Base-by-base conservation (phyloP, 345 rosid genomes). In the Arabis hirsuta region DNA sequence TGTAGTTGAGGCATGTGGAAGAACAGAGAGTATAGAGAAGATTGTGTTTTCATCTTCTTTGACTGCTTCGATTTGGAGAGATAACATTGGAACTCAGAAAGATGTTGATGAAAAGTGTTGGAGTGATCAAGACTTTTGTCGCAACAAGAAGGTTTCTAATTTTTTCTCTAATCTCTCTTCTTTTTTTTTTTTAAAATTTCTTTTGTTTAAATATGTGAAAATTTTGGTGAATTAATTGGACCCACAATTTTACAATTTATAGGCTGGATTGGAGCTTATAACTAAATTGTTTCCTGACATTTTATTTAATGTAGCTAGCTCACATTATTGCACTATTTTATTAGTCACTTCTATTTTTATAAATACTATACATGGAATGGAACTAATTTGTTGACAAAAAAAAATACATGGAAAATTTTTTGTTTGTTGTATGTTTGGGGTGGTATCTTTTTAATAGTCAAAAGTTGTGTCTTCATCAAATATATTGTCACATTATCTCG, bases 41-140 rank as follows among this genome's bases (percentile, higher is more conserved):
- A 64, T 90, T 45, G 89, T 92, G 27, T 88, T 85, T 71, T 83
- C 73, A 72, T 90, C 92, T 67, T 90, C 96, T 7, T 76, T 90
- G 38, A 83, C 91, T 9, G 98, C 96, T n/a, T 92, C 90, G 0
- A 80, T 90, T 14, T 92, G 96, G 98, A 85, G 84, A 76, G 95
- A 92, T 39, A 79, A 79, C 55, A 84, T 86, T 62, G 63, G 73
- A 45, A 82, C 83, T 27, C 76, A 84, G 66, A 81, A 78, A 3
- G 90, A 88, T 74, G 86, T 90, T 9, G 98, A 92, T 76, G 96
- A 92, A 64, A 85, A 84, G 65, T 85, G 81, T 71, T 90, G 98
- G 95, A 92, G 95, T 58, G 85, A 89, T 65, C 87, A 79, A 77
- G 78, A 82, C 12, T 90, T 88, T 62, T 92, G 96, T 85, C 80